Evolutionary conservation across 2,329 filamentous ascomycete species (phyloP).

Genomic region (Fusarium abutilonis): DNA sequence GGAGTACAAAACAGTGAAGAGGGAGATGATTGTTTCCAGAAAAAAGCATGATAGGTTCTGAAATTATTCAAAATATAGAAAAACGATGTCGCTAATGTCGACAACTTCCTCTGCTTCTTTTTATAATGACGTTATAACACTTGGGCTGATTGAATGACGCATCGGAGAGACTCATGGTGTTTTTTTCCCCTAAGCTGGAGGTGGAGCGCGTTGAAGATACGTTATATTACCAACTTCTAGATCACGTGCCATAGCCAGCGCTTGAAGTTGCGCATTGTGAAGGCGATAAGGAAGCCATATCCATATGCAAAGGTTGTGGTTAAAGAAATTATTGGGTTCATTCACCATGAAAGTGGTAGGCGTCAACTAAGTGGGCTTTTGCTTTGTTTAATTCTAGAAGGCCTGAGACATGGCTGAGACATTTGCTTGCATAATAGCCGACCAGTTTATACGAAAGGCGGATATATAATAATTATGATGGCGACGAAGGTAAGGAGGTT

Average conservation of each 20-base stretch:
- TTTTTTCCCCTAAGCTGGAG: conserved; percentile 17
- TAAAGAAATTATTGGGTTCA: not conserved
- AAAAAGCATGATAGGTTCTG: conserved; percentile 37
- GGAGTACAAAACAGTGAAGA: conserved; percentile 23
- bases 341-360: not conserved
- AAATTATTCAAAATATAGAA: conserved; percentile 3
- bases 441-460: no score
- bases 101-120: not conserved
- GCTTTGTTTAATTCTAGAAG: not conserved
- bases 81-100: not conserved
- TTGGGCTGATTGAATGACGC: conserved; percentile 29
- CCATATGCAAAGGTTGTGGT: not conserved
- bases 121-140: conserved; percentile 10
- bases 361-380: not conserved
- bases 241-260: conserved; percentile 28
- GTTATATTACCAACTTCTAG: not conserved
- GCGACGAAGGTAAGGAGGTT: no score
- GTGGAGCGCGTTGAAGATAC: conserved; percentile 25
- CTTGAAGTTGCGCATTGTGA: not conserved
- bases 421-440: not conserved
- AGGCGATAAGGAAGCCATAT: not conserved
- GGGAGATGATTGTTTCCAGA: conserved; percentile 22
- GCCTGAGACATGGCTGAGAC: not conserved
- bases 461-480: no score
- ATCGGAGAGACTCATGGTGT: conserved; percentile 31